Base-by-base conservation (phyloP, 1,139 yeast species). In the Yarrowia galli region DNA sequence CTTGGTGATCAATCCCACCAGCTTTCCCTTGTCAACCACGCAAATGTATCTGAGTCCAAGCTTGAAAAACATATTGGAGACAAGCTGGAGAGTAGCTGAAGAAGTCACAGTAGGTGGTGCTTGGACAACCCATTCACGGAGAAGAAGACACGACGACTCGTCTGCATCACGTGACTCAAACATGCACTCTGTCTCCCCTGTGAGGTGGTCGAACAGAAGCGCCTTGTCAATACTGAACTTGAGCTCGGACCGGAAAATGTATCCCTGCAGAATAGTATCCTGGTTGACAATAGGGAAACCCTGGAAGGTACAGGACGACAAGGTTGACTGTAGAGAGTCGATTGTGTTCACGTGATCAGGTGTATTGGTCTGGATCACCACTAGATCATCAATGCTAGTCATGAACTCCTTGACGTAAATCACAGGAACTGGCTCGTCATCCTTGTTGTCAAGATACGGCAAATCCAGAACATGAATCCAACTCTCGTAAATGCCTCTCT, bases 1-100 rank as follows among this genome's bases (percentile, higher is more conserved):
- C 72, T 88, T 81, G 0, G 96, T 89, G 1, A 90, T 78, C n/a
- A 88, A 72, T 0, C 96, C 96, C 15, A 69, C 69, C 22, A 76
- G 68, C 20, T 71, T 69, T 28, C 78, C 78, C 49, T 70, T 70
- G 53, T 92, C 91, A 15, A 85, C 85, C 5, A 86, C 79, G 25
- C 85, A 73, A 51, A 86, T 79, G 69, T 80, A 81, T 28, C 87
- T 74, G 12, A 88, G 84, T 0, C 89, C 89, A 51, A 86, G 73
- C 69, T 83, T 82, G 49, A 82, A 81, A 71, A 86, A 85, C 68
- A 85, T 79, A 67, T 83, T 84, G 15, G 82, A 76, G 0, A 81
- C 83, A 60, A 84, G 80, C 70, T 83, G 84, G 25, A 86, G 75
- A 22, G 77, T 71, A 12, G 78, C 72, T 13, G 73, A 69, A 46